Evolutionary conservation across 148 eudicot species (phyloP).

Genomic region (Drosera capensis): DNA sequence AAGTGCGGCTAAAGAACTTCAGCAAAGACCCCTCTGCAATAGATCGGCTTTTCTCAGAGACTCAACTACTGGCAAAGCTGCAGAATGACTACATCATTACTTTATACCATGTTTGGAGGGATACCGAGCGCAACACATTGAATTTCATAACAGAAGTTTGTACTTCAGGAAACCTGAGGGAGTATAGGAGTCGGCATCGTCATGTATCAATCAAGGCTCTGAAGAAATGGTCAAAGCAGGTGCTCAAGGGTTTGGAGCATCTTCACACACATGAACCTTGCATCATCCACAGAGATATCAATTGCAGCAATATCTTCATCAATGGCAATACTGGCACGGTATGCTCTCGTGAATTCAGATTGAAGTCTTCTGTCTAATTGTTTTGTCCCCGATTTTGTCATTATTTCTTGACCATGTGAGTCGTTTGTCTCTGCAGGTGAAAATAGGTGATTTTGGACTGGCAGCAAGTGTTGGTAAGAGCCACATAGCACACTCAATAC

Average conservation of each 20-base stretch:
- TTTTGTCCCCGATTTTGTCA: neutral
- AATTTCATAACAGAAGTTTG: constrained; percentile 81
- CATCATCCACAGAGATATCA: constrained; percentile 76
- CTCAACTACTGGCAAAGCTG: constrained; percentile 38
- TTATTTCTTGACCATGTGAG: neutral
- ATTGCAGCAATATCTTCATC: constrained; percentile 80
- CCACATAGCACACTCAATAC: constrained; percentile 60
- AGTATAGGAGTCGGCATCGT: constrained; percentile 59
- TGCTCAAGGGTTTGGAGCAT: constrained; percentile 60
- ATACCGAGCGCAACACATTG: constrained; percentile 25
- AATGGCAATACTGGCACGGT: constrained; percentile 83
- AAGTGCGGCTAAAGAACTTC: constrained; percentile 43
- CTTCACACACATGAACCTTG: constrained; percentile 78
- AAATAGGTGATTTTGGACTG: constrained; percentile 78
- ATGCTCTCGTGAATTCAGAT: constrained; percentile 1
- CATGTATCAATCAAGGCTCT: constrained; percentile 57
- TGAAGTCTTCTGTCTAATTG: neutral
- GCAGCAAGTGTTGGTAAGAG: constrained; percentile 71
- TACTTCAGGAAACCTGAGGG: constrained; percentile 71
- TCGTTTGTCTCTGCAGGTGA: constrained; percentile 31
- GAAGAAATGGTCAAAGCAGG: constrained; percentile 82
- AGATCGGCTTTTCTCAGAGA: constrained; percentile 42
- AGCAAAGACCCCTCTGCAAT: constrained; percentile 35
- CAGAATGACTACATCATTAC: constrained; percentile 42
- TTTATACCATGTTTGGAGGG: constrained; percentile 56